Percentiles rank a stretch among this genome's conserved stretches.
These are phyloP conservation scores for Macadamia integrifolia DNA, from an alignment of 164 flowering plant genomes.

Conservation along the genomic window DNA sequence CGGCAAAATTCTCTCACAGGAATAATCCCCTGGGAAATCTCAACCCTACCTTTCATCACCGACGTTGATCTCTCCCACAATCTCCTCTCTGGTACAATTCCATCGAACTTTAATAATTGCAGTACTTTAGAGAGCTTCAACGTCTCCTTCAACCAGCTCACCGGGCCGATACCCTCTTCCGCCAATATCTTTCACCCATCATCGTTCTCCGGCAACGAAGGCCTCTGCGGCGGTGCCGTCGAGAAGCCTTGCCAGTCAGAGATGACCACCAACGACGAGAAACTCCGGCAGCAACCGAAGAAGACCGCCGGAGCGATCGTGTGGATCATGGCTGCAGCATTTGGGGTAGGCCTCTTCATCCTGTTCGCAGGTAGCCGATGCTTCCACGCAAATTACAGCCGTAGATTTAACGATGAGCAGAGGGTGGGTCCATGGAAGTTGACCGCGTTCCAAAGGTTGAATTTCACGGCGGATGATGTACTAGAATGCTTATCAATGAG, in stretches of 20 bases:
- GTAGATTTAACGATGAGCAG: slow-evolving; percentile 16
- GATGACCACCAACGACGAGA: slow-evolving; percentile 11
- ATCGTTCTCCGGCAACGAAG: slow-evolving; percentile 66
- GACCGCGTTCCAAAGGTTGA: slow-evolving; percentile 88
- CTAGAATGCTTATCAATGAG: slow-evolving; percentile 54
- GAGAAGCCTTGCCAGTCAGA: slow-evolving; percentile 43
- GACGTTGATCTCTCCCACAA: slow-evolving; percentile 80
- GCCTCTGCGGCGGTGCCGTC: slow-evolving; percentile 63
- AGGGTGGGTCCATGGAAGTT: slow-evolving; percentile 68
- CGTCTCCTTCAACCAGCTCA: slow-evolving; percentile 66
- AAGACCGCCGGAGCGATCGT: slow-evolving; percentile 56
- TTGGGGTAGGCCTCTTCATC: slow-evolving; percentile 53
- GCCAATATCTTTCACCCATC: slow-evolving; percentile 72
- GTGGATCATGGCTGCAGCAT: slow-evolving; percentile 75
- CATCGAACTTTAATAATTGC: slow-evolving; percentile 58
- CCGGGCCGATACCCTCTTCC: slow-evolving; percentile 64
- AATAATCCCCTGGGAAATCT: slow-evolving; percentile 75
- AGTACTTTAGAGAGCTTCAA: slow-evolving; percentile 70
- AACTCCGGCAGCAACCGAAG: slow-evolving; percentile 29
- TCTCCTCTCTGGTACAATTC: slow-evolving; percentile 64
- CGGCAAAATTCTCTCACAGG: slow-evolving; percentile 57
- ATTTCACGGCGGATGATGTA: slow-evolving; percentile 85
- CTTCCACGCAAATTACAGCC: slow-evolving; percentile 41
- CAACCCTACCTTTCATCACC: slow-evolving; percentile 63
- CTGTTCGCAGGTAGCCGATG: slow-evolving; percentile 54